phyloP scores from a whole-genome alignment of 2,329 filamentous ascomycete species.

The Dendrostoma leiphaemia region DNA sequence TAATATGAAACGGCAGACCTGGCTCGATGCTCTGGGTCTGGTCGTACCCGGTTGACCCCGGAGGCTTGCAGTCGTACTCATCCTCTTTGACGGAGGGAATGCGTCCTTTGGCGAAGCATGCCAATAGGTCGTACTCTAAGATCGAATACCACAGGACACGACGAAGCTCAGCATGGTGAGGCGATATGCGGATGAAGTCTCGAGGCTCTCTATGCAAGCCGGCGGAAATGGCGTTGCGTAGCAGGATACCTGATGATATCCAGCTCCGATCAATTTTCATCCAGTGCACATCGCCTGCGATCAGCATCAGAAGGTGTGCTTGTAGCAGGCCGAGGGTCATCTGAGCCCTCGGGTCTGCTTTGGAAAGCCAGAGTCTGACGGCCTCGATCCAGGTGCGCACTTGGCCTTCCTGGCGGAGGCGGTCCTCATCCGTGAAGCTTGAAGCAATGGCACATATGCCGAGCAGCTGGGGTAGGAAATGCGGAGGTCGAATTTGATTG shows the following conservation, averaged over 20 bases:
- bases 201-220: conserved; percentile 11
- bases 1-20: not conserved
- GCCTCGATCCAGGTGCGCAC: conserved; percentile 12
- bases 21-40: not conserved
- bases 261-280: conserved; percentile 16
- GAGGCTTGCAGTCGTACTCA: conserved; percentile 18
- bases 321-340: conserved; percentile 11
- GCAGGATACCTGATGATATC: conserved; percentile 10
- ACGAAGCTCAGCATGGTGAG: conserved; percentile 23
- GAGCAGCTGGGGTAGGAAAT: conserved; percentile 12
- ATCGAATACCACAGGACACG: conserved; percentile 25
- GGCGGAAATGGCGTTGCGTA: conserved; percentile 13
- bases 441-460: conserved; percentile 11
- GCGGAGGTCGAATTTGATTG: not conserved
- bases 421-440: conserved; percentile 1
- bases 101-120: conserved; percentile 23
- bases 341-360: conserved; percentile 11
- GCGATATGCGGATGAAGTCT: conserved; percentile 19
- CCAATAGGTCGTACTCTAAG: conserved; percentile 26
- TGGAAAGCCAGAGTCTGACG: conserved; percentile 13
- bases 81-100: conserved; percentile 21
- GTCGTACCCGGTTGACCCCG: not conserved
- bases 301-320: conserved; percentile 12
- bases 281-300: conserved; percentile 15
- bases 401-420: not conserved